Evolutionary conservation across 371 early-diverging fungal species (phyloP).

Genomic region (Apophysomyces trapeziformis): DNA sequence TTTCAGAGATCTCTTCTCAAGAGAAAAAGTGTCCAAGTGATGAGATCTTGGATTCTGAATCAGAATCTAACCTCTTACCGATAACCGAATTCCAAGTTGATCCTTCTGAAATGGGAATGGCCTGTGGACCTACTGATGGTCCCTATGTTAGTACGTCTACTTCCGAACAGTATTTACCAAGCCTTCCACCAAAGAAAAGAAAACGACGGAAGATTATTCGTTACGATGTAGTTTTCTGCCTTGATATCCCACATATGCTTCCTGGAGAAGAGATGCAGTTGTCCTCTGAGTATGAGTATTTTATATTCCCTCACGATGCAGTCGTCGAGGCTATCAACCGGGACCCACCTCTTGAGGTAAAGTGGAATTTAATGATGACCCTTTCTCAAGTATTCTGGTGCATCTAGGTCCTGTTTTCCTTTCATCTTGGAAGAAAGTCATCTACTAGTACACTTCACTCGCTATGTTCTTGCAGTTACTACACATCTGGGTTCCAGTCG

Average conservation of each 20-base stretch:
- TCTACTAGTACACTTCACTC: conserved; percentile 17
- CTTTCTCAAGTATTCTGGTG: background rate
- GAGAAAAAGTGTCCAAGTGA: conserved; percentile 7
- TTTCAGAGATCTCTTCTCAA: conserved; percentile 35
- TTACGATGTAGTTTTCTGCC: conserved; percentile 36
- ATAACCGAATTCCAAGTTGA: background rate
- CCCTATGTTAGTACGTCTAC: background rate
- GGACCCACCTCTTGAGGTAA: conserved; percentile 46
- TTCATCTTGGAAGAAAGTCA: conserved; percentile 28
- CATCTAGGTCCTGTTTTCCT: conserved; percentile 36
- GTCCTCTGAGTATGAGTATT: conserved; percentile 27
- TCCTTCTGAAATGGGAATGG: background rate
- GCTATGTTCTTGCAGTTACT: conserved; percentile 18
- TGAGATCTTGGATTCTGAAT: background rate
- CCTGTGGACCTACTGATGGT: background rate
- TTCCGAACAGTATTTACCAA: background rate
- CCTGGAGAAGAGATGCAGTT: conserved; percentile 11
- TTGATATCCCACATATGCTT: conserved; percentile 12
- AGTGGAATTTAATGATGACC: background rate
- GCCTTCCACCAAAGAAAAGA: conserved; percentile 48
- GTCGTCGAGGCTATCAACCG: conserved; percentile 43
- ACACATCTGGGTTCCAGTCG: conserved; percentile 1
- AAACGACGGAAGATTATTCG: conserved; percentile 35
- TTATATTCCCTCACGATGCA: conserved; percentile 52
- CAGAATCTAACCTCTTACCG: background rate